phyloP scores from a whole-genome alignment of 2,329 filamentous ascomycete species.

The Orbilia javanica region DNA sequence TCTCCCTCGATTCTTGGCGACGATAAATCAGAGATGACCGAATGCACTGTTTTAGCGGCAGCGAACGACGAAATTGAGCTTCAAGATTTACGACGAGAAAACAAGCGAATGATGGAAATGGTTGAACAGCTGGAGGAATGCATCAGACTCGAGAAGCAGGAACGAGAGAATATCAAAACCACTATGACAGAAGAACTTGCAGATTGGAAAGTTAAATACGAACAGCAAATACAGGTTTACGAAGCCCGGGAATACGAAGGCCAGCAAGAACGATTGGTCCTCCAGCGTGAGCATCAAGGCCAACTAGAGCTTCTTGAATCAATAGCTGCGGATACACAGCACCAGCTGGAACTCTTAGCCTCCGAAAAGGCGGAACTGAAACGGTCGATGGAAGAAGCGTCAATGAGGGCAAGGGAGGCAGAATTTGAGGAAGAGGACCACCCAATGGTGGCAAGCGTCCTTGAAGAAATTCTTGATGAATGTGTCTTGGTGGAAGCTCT shows the following conservation, averaged over 20 bases:
- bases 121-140: slow-evolving; percentile 56
- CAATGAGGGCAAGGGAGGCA: slow-evolving; percentile 9
- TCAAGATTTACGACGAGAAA: slow-evolving; percentile 44
- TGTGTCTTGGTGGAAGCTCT: slow-evolving; percentile 32
- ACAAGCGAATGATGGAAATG: slow-evolving; percentile 57
- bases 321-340: slow-evolving; percentile 56
- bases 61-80: slow-evolving; percentile 55
- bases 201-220: slow-evolving; percentile 53
- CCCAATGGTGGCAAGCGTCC: slow-evolving; percentile 34
- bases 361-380: slow-evolving; percentile 54
- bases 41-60: slow-evolving; percentile 65
- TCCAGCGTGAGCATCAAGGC: slow-evolving; percentile 52
- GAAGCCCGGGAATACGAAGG: slow-evolving; percentile 46
- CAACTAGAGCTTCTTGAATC: slow-evolving; percentile 55
- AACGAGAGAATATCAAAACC: slow-evolving; percentile 44
- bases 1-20: slow-evolving; percentile 68
- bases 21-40: slow-evolving; percentile 73
- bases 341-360: slow-evolving; percentile 52
- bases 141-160: slow-evolving; percentile 54
- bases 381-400: slow-evolving; percentile 44
- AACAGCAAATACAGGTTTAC: slow-evolving; percentile 37
- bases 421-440: slow-evolving; percentile 46
- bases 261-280: slow-evolving; percentile 48
- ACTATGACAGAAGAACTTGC: slow-evolving; percentile 44
- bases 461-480: slow-evolving; percentile 41